Base-by-base conservation (phyloP, 495 filamentous ascomycete genomes). In the Podospora pseudoanserina region DNA sequence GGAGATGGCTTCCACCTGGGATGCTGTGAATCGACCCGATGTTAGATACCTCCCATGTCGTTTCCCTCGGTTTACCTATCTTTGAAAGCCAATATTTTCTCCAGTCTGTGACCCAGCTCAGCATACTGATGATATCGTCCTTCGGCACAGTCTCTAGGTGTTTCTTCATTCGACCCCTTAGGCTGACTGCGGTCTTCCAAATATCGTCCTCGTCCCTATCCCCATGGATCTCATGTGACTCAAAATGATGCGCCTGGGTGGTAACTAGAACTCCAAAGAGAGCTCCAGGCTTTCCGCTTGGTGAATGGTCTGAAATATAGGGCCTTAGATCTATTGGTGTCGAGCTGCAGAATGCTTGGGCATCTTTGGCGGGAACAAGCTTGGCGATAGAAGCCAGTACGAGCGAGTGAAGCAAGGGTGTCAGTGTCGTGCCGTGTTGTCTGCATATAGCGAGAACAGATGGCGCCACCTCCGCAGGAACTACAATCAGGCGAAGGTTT, bases 321-420 rank as follows among this genome's bases (percentile, higher is more conserved):
- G 75, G 76, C 6, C 80, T 69, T 0, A 81, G 61, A 61, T 75
- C 73, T 3, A 82, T 69, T 20, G 77, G 72, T 2, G 79, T 80
- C 5, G 64, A 63, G 20, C 72, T 68, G 13, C 58, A 30, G 49
- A 82, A 76, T 2, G 72, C 69, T 6, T 59, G 60, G 3, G 77
- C 75, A 11, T 68, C 39, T n/a, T 66, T 60, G 4, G 67, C 19
- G 2, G 70, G 65, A 11, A 76, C 20, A 18, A 70, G 73, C 3
- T 55, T 53, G 4, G 77, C 71, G 20, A 80, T 65, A 26, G 71
- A 75, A 5, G 65, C 66, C 19, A 75, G 58, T 2, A 71, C 64
- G 13, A 80, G 72, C 1, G 71, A 69, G 32, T 81, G 73, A 7
- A 79, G 30, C 4, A 80, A 68, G 13, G 77, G 73, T 7, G 79